These are phyloP conservation scores for Cutaneotrichosporon sp. DNA, from an alignment of 1,284 basidiomycete genomes.

Conservation along the genomic window DNA sequence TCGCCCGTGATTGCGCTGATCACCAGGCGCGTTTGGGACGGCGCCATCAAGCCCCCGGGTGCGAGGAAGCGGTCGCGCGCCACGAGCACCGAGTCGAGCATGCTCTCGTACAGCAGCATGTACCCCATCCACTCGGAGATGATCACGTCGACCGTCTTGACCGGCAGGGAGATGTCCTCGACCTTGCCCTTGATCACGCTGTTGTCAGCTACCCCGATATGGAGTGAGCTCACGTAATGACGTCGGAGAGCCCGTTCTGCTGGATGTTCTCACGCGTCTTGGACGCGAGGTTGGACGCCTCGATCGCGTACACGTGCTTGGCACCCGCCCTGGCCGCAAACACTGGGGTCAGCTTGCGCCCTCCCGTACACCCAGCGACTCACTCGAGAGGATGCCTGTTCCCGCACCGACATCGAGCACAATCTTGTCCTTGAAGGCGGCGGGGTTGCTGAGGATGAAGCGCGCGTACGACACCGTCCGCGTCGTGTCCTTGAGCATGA, in stretches of 20 bases:
- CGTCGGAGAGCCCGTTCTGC: constrained; percentile 71
- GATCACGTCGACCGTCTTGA: constrained; percentile 84
- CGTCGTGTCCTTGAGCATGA: constrained; percentile 75
- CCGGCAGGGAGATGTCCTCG: constrained; percentile 71
- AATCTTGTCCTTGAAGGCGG: constrained; percentile 77
- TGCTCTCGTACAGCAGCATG: constrained; percentile 89
- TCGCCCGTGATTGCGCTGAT: constrained; percentile 75
- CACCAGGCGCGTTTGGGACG: constrained; percentile 85
- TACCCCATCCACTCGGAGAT: constrained; percentile 98
- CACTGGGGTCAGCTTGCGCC: constrained; percentile 53
- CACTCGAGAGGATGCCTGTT: constrained; percentile 80
- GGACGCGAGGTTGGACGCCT: constrained; percentile 81
- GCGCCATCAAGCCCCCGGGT: constrained; percentile 80
- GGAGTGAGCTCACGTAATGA: constrained; percentile 68
- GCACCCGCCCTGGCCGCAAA: constrained; percentile 92
- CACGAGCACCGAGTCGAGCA: constrained; percentile 88
- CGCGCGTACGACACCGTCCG: constrained; percentile 90
- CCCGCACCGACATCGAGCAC: constrained; percentile 97
- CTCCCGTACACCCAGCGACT: constrained; percentile 11
- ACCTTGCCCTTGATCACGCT: constrained; percentile 85
- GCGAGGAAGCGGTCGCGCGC: constrained; percentile 55
- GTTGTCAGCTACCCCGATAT: constrained; percentile 8
- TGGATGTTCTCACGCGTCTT: constrained; percentile 81
- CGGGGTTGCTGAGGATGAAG: constrained; percentile 84
- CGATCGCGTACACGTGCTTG: constrained; percentile 88